phyloP scores from a whole-genome alignment of 108 stramenopile species.

The Fragilaria radians region DNA sequence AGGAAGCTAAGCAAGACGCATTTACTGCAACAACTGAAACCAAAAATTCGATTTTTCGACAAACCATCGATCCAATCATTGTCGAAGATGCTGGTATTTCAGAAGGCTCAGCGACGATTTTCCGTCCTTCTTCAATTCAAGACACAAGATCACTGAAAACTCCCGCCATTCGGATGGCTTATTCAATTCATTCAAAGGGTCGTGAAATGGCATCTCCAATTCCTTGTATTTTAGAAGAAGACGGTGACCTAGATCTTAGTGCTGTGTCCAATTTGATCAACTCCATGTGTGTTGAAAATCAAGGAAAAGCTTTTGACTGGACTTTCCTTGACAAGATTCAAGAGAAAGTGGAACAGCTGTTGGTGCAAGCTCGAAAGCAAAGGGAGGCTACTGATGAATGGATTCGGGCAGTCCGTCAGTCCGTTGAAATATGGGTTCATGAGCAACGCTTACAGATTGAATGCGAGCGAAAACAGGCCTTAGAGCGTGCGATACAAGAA shows the following conservation, averaged over 20 bases:
- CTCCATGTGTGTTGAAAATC: background rate
- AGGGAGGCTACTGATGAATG: slow-evolving; percentile 32
- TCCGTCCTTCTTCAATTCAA: background rate
- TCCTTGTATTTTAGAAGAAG: background rate
- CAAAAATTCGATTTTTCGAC: too few relatives aligned
- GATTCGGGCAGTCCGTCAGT: slow-evolving; percentile 27
- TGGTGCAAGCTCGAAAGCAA: slow-evolving; percentile 22
- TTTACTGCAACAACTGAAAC: too few relatives aligned
- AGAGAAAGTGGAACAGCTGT: background rate
- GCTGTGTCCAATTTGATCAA: background rate
- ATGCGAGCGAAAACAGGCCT: background rate
- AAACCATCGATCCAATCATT: background rate
- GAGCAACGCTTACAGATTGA: slow-evolving; percentile 27
- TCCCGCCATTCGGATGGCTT: background rate
- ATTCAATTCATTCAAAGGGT: background rate
- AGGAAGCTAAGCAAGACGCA: too few relatives aligned
- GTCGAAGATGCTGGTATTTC: background rate
- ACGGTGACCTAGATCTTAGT: background rate
- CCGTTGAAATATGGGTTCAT: slow-evolving; percentile 33
- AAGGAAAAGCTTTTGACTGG: background rate
- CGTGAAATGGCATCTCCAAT: background rate
- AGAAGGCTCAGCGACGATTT: background rate
- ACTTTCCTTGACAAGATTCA: slow-evolving; percentile 1
- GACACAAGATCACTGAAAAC: background rate
- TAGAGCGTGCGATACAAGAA: slow-evolving; percentile 4